Conservation (phyloP, 2,329 filamentous ascomycete genomes). For the Colletotrichum ledebouriae region DNA sequence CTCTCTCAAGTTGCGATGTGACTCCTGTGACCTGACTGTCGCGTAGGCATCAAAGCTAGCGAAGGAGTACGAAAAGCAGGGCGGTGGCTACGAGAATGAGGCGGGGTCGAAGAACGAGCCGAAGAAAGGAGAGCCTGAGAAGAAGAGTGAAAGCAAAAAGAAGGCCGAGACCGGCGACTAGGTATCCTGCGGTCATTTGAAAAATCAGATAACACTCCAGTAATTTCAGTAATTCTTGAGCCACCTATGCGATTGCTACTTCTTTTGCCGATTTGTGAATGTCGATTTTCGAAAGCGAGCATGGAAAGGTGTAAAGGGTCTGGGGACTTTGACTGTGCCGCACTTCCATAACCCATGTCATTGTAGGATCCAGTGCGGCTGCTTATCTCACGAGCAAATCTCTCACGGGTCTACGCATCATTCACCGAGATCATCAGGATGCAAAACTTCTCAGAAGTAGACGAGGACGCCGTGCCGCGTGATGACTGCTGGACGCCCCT, state of each 20-base stretch:
- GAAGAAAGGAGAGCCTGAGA: conserved; percentile 47
- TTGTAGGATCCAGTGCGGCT: too few relatives aligned
- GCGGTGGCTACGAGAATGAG: conserved; percentile 57
- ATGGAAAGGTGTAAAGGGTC: not conserved
- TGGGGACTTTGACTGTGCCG: conserved; percentile 2
- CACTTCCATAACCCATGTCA: conserved; percentile 3
- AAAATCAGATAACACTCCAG: too few relatives aligned
- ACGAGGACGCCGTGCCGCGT: not conserved
- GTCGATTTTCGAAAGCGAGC: not conserved
- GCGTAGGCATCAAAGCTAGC: conserved; percentile 53
- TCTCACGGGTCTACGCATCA: too few relatives aligned
- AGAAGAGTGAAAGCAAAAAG: conserved; percentile 47
- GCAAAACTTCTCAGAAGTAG: not conserved
- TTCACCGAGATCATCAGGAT: not conserved
- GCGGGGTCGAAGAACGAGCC: conserved; percentile 56
- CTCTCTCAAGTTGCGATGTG: accelerated
- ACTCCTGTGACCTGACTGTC: accelerated
- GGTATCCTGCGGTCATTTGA: not conserved
- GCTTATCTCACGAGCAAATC: too few relatives aligned
- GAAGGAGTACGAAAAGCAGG: conserved; percentile 58
- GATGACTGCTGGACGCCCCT: conserved; percentile 53
- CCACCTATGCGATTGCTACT: too few relatives aligned
- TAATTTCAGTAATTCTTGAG: too few relatives aligned
- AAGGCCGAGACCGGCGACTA: conserved; percentile 34
- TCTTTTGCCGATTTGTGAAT: too few relatives aligned